Base-by-base conservation (phyloP, 2,329 filamentous ascomycete genomes). In the Nigrograna mackinnonii region DNA sequence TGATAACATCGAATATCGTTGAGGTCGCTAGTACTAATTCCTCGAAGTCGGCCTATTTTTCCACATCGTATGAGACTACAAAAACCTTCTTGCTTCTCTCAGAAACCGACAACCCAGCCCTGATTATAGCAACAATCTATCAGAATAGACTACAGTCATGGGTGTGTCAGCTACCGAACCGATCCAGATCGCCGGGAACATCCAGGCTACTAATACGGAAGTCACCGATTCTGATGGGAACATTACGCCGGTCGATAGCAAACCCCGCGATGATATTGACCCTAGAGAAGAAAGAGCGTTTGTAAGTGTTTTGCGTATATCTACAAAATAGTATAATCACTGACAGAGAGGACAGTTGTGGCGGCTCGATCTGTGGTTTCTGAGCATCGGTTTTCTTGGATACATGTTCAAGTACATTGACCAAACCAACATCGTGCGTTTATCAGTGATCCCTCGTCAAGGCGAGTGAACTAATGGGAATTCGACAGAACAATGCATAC, bases 391-490 rank as follows among this genome's bases (percentile, higher is more conserved):
- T 4, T 49, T 49, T 30, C 37, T 49, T 5, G 43, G 43, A 4
- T 49, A 49, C 20, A 49, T 46, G 39, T 49, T 49, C 46, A 49
- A 49, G 16, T 49, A 49, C 34, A 49, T 49, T n/a, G 46, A 49
- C 21, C 46, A 49, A 22, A 49, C 46, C 12, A 49, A 49, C 33
- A 49, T 49, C 19, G 31, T 33, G 16, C n/a, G 31, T 33, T 14
- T 12, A 28, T 28, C 24, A 28, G 14, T 36, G n/a, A n/a, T n/a
- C n/a, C n/a, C n/a, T n/a, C n/a, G n/a, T n/a, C n/a, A n/a, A n/a
- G n/a, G 34, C 16, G n/a, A 17, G 19, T 32, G n/a, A 34, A 40
- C 32, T 11, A n/a, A n/a, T n/a, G n/a, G n/a, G n/a, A n/a, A n/a
- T 54, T 43, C 31, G 9, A 12, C 16, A 33, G 31, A 55, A 33